Base-by-base conservation (phyloP, 257 asterid genomes). In the Solanum virginianum region DNA sequence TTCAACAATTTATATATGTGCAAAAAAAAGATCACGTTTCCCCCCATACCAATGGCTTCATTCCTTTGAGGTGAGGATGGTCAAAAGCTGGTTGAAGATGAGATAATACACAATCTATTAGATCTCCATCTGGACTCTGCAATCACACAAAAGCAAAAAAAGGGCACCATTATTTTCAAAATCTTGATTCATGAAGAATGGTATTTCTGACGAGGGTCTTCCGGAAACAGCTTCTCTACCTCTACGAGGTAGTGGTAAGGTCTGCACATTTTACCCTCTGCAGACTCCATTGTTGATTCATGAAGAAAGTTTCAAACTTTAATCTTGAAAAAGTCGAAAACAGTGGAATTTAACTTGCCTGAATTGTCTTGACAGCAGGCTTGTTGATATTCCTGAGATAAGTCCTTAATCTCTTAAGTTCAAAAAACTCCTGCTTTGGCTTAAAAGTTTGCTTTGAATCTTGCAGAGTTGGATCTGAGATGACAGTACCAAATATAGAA, bases 81-180 rank as follows among this genome's bases (percentile, higher is more conserved):
- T 96, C 98, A 86, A 96, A 96, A 81, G 99, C 98, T 36, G 99
- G 99, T 79, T 96, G 99, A 87, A 93, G 97, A 91, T 96, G 97
- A 85, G 98, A 74, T 63, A 84, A 65, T 39, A 96, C 93, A 84
- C 99, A 96, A 54, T 94, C 98, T 68, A 96, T 89, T 10, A 85
- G 13, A 91, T 96, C 99, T 22, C 99, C 99, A 88, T 94, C 96
- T 1, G 94, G 91, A 89, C 99, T 96, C 99, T 96, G 92, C 85
- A 89, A 63, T 57, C 29, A 54, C 47, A 32, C 29, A 80, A 45
- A 1, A 29, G 8, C 32, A 68, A 81, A 36, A 18, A 62, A 81
- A 18, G 49, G 43, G 15, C 56, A 51, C 47, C 14, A 15, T 53
- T 53, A 54, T 80, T 57, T 24, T 80, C 51, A 51, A 29, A 15